These are phyloP conservation scores for Suhomyces terraborum DNA, from an alignment of 1,139 yeast genomes.

Conservation along the genomic window DNA sequence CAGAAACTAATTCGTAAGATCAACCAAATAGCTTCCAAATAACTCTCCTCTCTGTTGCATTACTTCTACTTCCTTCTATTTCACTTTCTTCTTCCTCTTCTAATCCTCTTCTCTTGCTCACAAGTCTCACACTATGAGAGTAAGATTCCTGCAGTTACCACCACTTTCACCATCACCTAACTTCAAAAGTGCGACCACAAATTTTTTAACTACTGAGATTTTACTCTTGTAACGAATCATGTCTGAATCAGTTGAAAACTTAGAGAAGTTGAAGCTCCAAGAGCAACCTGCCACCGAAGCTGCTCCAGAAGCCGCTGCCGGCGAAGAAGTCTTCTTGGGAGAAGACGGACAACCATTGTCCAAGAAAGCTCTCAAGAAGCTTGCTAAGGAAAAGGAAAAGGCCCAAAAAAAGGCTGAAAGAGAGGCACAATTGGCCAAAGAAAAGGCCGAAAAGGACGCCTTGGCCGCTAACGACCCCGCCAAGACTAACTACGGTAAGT, in stretches of 20 bases:
- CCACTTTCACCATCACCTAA: no score
- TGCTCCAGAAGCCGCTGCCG: slow-evolving; percentile 20
- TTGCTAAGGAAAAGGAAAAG: slow-evolving; percentile 91
- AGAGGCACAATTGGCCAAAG: slow-evolving; percentile 85
- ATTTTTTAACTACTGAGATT: slow-evolving; percentile 6
- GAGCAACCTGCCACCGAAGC: slow-evolving; percentile 20
- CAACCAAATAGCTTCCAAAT: no score
- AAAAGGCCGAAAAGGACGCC: slow-evolving; percentile 80
- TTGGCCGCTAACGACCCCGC: slow-evolving; percentile 85
- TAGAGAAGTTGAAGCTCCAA: slow-evolving; percentile 35
- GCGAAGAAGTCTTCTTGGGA: slow-evolving; percentile 49
- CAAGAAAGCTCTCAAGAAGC: slow-evolving; percentile 91
- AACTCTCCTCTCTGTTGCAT: no score
- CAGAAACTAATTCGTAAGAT: no score
- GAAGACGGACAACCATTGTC: slow-evolving; percentile 94
- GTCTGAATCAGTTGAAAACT: slow-evolving; percentile 39
- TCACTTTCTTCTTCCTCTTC: no score
- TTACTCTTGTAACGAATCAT: slow-evolving; percentile 15
- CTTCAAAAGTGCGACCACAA: slow-evolving; percentile 6
- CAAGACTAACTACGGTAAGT: slow-evolving; percentile 82
- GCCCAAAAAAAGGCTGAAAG: slow-evolving; percentile 91
- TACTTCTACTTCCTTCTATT: no score
- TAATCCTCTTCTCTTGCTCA: no score
- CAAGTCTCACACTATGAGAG: no score
- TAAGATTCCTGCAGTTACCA: slow-evolving; percentile 3